These are phyloP conservation scores for Fusarium sp. DNA, from an alignment of 2,329 filamentous ascomycete genomes.

Conservation along the genomic window DNA sequence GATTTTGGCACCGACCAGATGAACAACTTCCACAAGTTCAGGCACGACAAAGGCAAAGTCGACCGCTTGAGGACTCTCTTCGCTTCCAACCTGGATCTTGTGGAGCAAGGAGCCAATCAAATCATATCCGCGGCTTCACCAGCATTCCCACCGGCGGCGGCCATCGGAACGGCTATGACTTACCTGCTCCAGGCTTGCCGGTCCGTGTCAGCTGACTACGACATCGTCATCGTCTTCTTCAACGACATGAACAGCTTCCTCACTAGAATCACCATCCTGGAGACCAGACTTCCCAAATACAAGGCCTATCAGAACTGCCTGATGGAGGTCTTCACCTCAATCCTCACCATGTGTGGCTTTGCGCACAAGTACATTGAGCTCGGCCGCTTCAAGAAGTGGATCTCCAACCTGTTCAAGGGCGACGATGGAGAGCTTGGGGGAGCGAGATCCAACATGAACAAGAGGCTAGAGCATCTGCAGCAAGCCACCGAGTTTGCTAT, in stretches of 20 bases:
- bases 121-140: constrained; percentile 46
- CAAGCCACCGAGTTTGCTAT: constrained; percentile 51
- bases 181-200: constrained; percentile 48
- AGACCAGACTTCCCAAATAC: constrained; percentile 46
- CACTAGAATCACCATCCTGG: constrained; percentile 48
- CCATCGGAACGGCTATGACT: constrained; percentile 50
- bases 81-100: constrained; percentile 44
- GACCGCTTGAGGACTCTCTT: constrained; percentile 48
- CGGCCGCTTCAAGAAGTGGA: constrained; percentile 50
- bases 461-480: constrained; percentile 43
- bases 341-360: constrained; percentile 49
- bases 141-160: constrained; percentile 49
- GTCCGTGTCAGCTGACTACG: constrained; percentile 52
- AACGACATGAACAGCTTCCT: constrained; percentile 53
- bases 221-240: constrained; percentile 54
- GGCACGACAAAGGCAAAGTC: constrained; percentile 50
- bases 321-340: constrained; percentile 52
- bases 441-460: constrained; percentile 47
- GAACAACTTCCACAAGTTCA: constrained; percentile 48
- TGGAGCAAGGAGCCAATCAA: constrained; percentile 47
- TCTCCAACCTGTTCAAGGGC: constrained; percentile 45
- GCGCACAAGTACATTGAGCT: constrained; percentile 51
- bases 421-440: constrained; percentile 48
- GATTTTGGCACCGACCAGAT: constrained; percentile 46
- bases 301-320: constrained; percentile 50